Conservation (phyloP, 352 stramenopile species). For the Globisporangium nagaii region DNA sequence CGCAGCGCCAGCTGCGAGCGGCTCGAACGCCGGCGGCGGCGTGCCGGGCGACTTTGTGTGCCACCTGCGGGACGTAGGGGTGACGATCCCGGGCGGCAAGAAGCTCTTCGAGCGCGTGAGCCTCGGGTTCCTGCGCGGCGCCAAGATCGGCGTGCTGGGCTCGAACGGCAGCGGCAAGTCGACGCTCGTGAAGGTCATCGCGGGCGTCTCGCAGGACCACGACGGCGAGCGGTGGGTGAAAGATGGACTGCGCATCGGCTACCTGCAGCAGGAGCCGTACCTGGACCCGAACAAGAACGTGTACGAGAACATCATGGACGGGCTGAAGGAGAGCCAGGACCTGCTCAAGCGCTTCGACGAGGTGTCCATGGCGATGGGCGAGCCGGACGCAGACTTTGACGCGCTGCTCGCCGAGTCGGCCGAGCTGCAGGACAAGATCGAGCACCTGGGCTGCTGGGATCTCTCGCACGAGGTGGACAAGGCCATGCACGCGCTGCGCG, state of each 20-base stretch:
- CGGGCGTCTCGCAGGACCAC: conserved; percentile 82
- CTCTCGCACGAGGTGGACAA: conserved; percentile 78
- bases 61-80: conserved; percentile 64
- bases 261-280: conserved; percentile 83
- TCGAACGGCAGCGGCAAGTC: conserved; percentile 95
- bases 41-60: conserved; percentile 82
- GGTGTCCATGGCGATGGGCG: conserved; percentile 85
- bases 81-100: conserved; percentile 77
- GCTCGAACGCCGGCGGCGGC: conserved; percentile 66
- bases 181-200: conserved; percentile 96
- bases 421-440: conserved; percentile 85
- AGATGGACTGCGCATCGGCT: conserved; percentile 79
- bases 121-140: conserved; percentile 83
- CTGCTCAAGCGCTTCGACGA: conserved; percentile 81
- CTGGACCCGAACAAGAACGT: conserved; percentile 83
- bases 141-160: conserved; percentile 94
- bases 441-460: conserved; percentile 81
- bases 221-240: conserved; percentile 88
- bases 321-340: conserved; percentile 77
- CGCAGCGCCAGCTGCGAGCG: conserved; percentile 23
- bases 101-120: conserved; percentile 82
- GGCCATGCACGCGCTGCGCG: conserved; percentile 73
- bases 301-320: conserved; percentile 90
- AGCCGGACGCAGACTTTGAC: conserved; percentile 89
- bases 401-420: conserved; percentile 75